A percentile compares a stretch with the other conserved stretches of the same genome.
Evolutionary conservation across 1,284 basidiomycete genomes (phyloP).

Genomic region (Cystobasidium slooffiae): DNA sequence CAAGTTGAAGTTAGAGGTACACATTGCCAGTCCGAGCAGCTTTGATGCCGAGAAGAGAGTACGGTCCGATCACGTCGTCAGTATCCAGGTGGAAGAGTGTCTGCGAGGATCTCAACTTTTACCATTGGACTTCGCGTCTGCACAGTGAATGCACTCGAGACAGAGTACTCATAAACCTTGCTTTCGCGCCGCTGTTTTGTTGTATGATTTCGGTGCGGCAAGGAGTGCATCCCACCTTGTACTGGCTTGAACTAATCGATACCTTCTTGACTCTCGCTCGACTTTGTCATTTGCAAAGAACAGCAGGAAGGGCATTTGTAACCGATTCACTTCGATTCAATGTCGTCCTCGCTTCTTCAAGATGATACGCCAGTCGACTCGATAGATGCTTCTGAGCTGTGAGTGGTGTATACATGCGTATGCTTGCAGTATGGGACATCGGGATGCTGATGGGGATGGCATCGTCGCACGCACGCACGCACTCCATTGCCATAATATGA

Average conservation of each 20-base stretch:
- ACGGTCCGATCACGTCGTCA: no score
- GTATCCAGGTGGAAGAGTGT: no score
- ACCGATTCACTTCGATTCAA: neutral
- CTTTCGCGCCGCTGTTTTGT: no score
- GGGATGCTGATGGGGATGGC: conserved; percentile 4
- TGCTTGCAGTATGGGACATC: neutral
- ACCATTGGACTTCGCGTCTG: no score
- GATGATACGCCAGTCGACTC: conserved; percentile 21
- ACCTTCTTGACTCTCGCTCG: neutral
- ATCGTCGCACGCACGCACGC: neutral
- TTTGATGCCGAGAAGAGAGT: no score
- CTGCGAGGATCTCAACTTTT: no score
- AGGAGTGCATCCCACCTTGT: neutral
- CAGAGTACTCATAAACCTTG: no score
- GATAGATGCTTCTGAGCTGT: conserved; percentile 33
- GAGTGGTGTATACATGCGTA: conserved; percentile 1
- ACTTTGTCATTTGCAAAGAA: neutral
- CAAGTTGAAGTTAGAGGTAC: no score
- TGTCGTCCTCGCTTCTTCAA: conserved; percentile 18
- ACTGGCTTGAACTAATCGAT: neutral
- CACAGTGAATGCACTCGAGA: no score
- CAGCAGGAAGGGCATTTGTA: neutral
- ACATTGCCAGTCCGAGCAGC: no score
- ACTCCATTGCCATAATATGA: neutral
- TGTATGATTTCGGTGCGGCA: neutral